Percentiles rank a stretch among this genome's conserved stretches.
Evolutionary conservation across 331 rosid species (phyloP).

Genomic region (Telfairia occidentalis): DNA sequence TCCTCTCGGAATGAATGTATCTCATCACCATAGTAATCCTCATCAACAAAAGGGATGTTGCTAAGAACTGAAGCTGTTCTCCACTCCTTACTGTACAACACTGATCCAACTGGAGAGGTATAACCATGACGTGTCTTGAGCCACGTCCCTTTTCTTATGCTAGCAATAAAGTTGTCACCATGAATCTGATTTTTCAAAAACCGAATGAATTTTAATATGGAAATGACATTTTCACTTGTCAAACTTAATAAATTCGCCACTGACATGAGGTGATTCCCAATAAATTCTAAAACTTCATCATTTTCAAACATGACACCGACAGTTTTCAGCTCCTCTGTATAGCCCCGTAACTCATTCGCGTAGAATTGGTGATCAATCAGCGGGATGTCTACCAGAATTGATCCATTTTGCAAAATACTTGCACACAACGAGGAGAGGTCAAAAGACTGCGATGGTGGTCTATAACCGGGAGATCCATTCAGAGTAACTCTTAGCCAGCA

Average conservation of each 20-base stretch:
- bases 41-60: slow-evolving; percentile 49
- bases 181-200: slow-evolving; percentile 27
- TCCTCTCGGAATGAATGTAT: slow-evolving; percentile 29
- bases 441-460: slow-evolving; percentile 50
- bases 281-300: slow-evolving; percentile 43
- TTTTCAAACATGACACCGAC: slow-evolving; percentile 55
- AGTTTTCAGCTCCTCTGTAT: slow-evolving; percentile 39
- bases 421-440: slow-evolving; percentile 30
- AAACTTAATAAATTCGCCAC: slow-evolving; percentile 27
- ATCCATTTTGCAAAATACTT: slow-evolving; percentile 37
- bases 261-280: slow-evolving; percentile 51
- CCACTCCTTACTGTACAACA: slow-evolving; percentile 45
- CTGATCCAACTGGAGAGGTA: slow-evolving; percentile 47
- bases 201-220: slow-evolving; percentile 40
- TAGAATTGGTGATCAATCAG: slow-evolving; percentile 42
- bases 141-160: slow-evolving; percentile 37
- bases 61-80: slow-evolving; percentile 39
- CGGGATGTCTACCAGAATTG: slow-evolving; percentile 52
- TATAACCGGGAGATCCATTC: slow-evolving; percentile 21
- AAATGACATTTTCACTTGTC: slow-evolving; percentile 28
- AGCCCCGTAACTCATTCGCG: slow-evolving; percentile 26
- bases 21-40: slow-evolving; percentile 36
- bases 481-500: slow-evolving; percentile 45
- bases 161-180: slow-evolving; percentile 22
- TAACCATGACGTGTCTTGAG: slow-evolving; percentile 43